Evolutionary conservation across 2,329 filamentous ascomycete species (phyloP), one percentile per base, ranked within the genome.

Genomic region (Achaetomium macrosporum): DNA sequence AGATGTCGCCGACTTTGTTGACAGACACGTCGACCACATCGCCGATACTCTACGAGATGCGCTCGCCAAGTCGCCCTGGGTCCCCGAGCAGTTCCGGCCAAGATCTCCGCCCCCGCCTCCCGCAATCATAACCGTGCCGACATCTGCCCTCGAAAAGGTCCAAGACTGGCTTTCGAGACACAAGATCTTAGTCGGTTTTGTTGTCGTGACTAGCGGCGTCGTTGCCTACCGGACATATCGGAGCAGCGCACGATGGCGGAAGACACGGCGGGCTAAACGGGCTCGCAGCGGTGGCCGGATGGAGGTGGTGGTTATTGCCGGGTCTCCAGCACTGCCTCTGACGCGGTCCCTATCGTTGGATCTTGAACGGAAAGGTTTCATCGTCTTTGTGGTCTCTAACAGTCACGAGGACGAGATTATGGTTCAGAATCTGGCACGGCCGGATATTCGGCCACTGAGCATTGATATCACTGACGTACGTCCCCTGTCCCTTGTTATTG

Each of bases 321-420:
- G 92, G n/a, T 90, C 89, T 17, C 87, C 90, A 2, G 82, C 85
- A 46, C 84, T 95, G 63, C 87, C 91, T 15, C 77, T 96, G 64
- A 92, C 90, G 7, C 86, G 85, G 64, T 90, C 89, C 11, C 75
- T 97, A 50, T 84, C 90, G 2, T 72, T 91, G 44, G 93, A 99
- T 65, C 76, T 99, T 60, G 93, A 97, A 71, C 79, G 90, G 55
- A 83, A 90, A 59, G 93, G 93, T 5, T 97, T 95, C 68, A 88
- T 97, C 56, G 89, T 97, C 51, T 99, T 90, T 68, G 77, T 99
- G 55, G 88, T 95, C 1, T 92, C 90, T 63, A 86, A 83, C 58
- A 89, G 83, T n/a, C 73, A 84, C 54, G 88, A 96, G 63, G 92
- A 97, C 61, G 90, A 97, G 68, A 77, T 84, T 35, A 73, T 87